Evolutionary conservation across 306 rosid species (phyloP), one percentile per base, ranked within the genome.

Genomic region (Cucurbita moschata): DNA sequence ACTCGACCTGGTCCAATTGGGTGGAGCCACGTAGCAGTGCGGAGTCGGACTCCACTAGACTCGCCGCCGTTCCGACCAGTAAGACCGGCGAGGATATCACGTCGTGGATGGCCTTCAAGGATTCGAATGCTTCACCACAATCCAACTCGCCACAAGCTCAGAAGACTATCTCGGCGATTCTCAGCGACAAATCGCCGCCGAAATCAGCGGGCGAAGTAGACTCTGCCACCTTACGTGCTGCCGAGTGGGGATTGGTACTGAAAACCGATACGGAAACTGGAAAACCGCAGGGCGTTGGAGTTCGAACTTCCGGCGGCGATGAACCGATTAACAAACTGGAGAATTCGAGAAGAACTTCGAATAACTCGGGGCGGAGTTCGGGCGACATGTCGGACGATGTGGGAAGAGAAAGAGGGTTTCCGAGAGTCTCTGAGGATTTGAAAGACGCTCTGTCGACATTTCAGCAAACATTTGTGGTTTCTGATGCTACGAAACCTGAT

Each of bases 401-500:
- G 14, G 73, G 30, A 50, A 81, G 75, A 40, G 87, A 81, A 40
- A 78, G 80, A 2, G 96, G 93, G 50, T 38, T 90, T 64, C 97
- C 95, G 54, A 84, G 92, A 66, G 75, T 85, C 0, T 90, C 98
- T 6, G 89, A 94, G 79, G 96, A 89, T 7, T 69, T 94, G 82
- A 90, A 79, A 61, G 87, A 89, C 54, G 98, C 92, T 3, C 4
- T 94, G 56, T 90, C 98, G 53, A 69, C 96, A 71, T 94, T 94
- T 53, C 98, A 94, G 77, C 98, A 94, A 65, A 94, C 98, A 9
- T 94, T 94, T 30, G 95, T 94, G 74, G 98, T 94, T 0, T 82
- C 97, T 58, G 98, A 94, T 71, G 98, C 97, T 12, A 83, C 97
- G 38, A 94, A 89, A 85, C 86, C 96, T 66, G 98, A 94, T 81